A percentile compares a stretch with the other conserved stretches of the same genome.
phyloP scores from a whole-genome alignment of 495 filamentous ascomycete species.

The Penicillium canariense region DNA sequence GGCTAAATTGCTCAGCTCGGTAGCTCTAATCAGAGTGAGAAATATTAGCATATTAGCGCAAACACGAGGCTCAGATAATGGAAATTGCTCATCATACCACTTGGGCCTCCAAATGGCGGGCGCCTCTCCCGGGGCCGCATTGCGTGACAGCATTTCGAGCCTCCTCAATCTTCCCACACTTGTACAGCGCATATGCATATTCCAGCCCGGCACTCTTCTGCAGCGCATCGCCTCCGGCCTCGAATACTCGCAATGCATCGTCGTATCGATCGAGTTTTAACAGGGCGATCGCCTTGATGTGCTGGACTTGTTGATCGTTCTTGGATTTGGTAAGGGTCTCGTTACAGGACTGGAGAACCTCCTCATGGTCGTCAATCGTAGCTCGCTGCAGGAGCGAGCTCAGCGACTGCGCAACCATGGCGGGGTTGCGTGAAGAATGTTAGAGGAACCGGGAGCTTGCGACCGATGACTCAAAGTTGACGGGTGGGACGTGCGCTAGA shows the following conservation, averaged over 20 bases:
- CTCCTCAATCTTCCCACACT: conserved; percentile 69
- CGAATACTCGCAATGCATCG: conserved; percentile 76
- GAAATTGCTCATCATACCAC: conserved; percentile 59
- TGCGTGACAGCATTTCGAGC: conserved; percentile 59
- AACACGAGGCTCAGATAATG: background rate
- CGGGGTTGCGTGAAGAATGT: conserved; percentile 13
- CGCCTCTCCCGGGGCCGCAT: conserved; percentile 54
- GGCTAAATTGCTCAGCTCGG: conserved; percentile 75
- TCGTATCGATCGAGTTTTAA: conserved; percentile 92
- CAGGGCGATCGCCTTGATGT: conserved; percentile 79
- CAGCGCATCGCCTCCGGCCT: conserved; percentile 65
- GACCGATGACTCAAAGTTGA: no score
- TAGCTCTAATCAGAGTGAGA: conserved; percentile 57
- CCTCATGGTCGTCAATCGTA: conserved; percentile 72
- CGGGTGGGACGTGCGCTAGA: no score
- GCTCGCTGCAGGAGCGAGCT: conserved; percentile 54
- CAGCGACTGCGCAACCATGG: conserved; percentile 52
- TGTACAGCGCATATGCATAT: conserved; percentile 90
- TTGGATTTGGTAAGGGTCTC: conserved; percentile 61
- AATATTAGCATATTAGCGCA: conserved; percentile 3
- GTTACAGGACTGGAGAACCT: conserved; percentile 70
- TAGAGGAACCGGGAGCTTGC: background rate
- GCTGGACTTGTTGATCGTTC: conserved; percentile 64
- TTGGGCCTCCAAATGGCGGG: conserved; percentile 85
- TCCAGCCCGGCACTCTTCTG: conserved; percentile 69